Conservation (phyloP, 2,329 filamentous ascomycete genomes). For the Ascocoryne sarcoides region DNA sequence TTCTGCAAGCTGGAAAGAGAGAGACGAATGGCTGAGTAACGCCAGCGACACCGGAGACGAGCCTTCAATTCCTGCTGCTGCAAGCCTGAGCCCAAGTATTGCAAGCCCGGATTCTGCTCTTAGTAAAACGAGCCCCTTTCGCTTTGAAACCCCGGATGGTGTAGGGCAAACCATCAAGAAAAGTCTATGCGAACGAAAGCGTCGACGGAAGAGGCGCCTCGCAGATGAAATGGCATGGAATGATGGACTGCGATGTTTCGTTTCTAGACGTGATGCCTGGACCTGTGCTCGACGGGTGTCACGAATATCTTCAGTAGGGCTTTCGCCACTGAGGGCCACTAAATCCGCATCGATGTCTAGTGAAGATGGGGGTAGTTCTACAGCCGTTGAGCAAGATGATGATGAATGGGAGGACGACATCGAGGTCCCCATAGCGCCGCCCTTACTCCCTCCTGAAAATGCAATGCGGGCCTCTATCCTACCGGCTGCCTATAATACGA, state of each 20-base stretch:
- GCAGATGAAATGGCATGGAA: slow-evolving; percentile 70
- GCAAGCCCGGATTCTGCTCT: slow-evolving; percentile 10
- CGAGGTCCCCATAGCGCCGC: slow-evolving; percentile 59
- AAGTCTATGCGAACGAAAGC: slow-evolving; percentile 27
- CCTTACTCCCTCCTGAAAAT: slow-evolving; percentile 65
- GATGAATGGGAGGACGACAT: slow-evolving; percentile 22
- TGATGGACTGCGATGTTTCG: slow-evolving; percentile 70
- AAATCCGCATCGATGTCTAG: slow-evolving; percentile 30
- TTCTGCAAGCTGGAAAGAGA: slow-evolving; percentile 22
- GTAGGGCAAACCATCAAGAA: slow-evolving; percentile 26
- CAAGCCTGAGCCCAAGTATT: background rate
- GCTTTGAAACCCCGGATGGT: slow-evolving; percentile 33
- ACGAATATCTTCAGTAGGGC: slow-evolving; percentile 36
- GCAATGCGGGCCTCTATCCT: slow-evolving; percentile 70
- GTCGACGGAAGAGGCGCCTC: slow-evolving; percentile 38
- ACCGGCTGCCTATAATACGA: slow-evolving; percentile 64
- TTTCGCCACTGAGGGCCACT: slow-evolving; percentile 32
- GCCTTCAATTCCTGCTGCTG: slow-evolving; percentile 3
- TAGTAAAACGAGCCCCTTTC: slow-evolving; percentile 26
- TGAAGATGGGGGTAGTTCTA: slow-evolving; percentile 17
- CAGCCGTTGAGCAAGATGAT: slow-evolving; percentile 17
- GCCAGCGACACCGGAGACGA: slow-evolving; percentile 19
- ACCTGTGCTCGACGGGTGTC: slow-evolving; percentile 59
- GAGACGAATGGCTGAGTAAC: slow-evolving; percentile 29
- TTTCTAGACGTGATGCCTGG: slow-evolving; percentile 72